A percentile compares a stretch with the other conserved stretches of the same genome.
These are phyloP conservation scores for Rhodotorula sp. DNA, from an alignment of 1,284 basidiomycete genomes.

Conservation along the genomic window DNA sequence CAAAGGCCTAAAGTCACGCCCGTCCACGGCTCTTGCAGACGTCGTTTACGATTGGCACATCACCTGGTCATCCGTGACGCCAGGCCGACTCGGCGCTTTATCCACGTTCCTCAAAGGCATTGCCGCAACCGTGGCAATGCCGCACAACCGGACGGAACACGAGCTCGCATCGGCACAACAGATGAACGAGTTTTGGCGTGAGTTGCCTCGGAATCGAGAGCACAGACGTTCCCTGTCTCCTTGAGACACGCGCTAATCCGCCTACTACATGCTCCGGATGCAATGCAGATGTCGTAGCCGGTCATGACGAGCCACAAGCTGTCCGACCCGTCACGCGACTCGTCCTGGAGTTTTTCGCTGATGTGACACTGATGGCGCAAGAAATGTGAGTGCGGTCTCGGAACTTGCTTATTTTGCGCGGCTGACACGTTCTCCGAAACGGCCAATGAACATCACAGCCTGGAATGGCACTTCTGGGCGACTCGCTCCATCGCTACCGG, in stretches of 20 bases:
- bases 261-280: neutral
- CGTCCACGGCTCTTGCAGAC: neutral
- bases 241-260: no score
- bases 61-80: neutral
- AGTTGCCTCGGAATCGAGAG: neutral
- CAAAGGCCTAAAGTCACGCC: neutral
- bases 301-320: neutral
- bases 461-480: slow-evolving; percentile 2
- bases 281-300: neutral
- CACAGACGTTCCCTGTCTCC: no score
- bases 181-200: neutral
- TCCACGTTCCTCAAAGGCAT: no score
- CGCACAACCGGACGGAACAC: neutral
- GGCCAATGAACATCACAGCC: no score
- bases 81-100: neutral
- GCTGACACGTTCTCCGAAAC: neutral
- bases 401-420: no score
- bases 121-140: neutral
- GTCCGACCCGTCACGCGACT: no score
- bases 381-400: no score
- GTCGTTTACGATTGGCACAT: slow-evolving; percentile 1
- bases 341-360: no score
- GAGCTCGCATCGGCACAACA: neutral
- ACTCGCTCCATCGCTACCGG: neutral
- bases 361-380: no score